Conservation (phyloP, 176 grass and related monocot genomes). For the Aegilops speltoides region DNA sequence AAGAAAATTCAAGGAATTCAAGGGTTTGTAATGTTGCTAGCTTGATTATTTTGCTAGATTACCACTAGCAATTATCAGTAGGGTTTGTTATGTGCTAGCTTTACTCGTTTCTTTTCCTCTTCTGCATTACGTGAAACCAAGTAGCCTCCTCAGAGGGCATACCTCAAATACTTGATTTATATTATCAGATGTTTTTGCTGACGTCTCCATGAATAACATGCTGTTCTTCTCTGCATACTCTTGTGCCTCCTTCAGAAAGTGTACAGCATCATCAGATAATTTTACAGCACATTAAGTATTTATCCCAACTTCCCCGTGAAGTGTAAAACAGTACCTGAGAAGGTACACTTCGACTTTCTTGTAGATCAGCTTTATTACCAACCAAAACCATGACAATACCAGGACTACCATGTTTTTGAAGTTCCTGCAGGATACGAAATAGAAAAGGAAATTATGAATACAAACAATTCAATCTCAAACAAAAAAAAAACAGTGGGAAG, state of each 20-base stretch:
- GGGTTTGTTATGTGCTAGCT: background rate
- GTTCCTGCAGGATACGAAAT: slow-evolving; percentile 51
- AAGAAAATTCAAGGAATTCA: background rate
- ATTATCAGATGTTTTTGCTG: slow-evolving; percentile 93
- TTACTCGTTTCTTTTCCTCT: background rate
- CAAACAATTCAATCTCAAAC: background rate
- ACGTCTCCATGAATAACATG: slow-evolving; percentile 97
- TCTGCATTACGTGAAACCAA: background rate
- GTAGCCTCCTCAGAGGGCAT: slow-evolving; percentile 14
- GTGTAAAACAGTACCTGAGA: slow-evolving; percentile 40
- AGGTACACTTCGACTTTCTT: slow-evolving; percentile 74
- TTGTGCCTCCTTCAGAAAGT: slow-evolving; percentile 62
- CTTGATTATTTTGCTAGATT: background rate
- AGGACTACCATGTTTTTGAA: slow-evolving; percentile 96
- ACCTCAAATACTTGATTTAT: slow-evolving; percentile 99
- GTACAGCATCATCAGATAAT: slow-evolving; percentile 9
- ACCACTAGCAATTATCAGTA: background rate
- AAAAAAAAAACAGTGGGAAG: background rate
- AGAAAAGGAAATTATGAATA: slow-evolving; percentile 18
- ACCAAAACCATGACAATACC: slow-evolving; percentile 94
- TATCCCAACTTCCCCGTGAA: background rate
- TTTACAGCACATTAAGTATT: background rate
- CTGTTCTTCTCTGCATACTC: slow-evolving; percentile 92
- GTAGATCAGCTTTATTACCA: slow-evolving; percentile 92
- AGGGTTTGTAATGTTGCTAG: background rate